Base-by-base conservation (phyloP, 164 flowering plant species). In the Nymphaea thermarum region DNA sequence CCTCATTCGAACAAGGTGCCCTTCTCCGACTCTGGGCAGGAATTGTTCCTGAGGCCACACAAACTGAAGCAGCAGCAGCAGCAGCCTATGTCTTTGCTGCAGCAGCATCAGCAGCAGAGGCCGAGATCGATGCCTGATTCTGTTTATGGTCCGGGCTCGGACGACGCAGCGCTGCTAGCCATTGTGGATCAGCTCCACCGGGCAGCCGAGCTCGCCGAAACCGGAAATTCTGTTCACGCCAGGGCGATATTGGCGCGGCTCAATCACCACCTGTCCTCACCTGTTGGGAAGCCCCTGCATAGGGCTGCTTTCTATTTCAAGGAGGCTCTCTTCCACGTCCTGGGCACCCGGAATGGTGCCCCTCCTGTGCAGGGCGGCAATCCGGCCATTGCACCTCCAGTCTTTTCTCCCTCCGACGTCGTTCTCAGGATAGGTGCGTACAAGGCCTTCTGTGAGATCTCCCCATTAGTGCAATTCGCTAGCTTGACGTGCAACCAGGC, bases 191-290 rank as follows among this genome's bases (percentile, higher is more conserved):
- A 85, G 78, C 82, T 93, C 43, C 79, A 71, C 76, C 82, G 90
- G 79, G 96, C 96, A 5, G 94, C 90, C 43, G 93, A 95, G 87
- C 81, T 90, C 80, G 82, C 88, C 70, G 93, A 86, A 77, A 70
- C 84, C 16, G 99, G 98, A 68, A 87, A 92, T 68, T 77, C 79
- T 44, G 82, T 82, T 79, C 91, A 79, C 88, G 96, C 97, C 91
- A 95, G 87, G 82, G 96, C 80, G 99, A 95, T 95, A 95, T 95
- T 95, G 99, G 99, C 99, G 97, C 98, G 98, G 99, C 98, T 94
- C 98, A 94, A 94, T 94, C 98, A 94, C 85, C 98, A 91, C 85
- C 91, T 88, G 7, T 17, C 84, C 45, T 85, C 92, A 70, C 90
- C 85, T 0, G 69, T 74, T 44, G 91, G 88, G 70, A 87, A 89